A percentile compares a stretch with the other conserved stretches of the same genome.
Evolutionary conservation across 257 asterid species (phyloP).

Genomic region (Nicotiana tomentosiformis): DNA sequence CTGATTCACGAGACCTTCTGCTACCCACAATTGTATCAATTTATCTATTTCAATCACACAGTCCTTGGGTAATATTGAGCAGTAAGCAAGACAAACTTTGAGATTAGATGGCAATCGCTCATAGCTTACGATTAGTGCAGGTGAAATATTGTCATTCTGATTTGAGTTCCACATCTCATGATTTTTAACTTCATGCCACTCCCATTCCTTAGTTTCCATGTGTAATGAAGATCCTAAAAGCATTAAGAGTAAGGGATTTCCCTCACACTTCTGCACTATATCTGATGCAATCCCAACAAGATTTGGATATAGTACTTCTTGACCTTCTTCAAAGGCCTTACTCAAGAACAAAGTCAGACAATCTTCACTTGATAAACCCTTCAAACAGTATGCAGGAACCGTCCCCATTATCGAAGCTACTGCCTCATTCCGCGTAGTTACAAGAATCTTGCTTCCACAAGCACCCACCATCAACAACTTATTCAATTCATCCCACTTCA

Average conservation of each 20-base stretch:
- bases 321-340: background rate
- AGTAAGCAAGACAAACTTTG: conserved; percentile 3
- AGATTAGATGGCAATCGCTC: background rate
- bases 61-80: background rate
- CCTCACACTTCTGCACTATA: conserved; percentile 2
- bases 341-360: conserved; percentile 4
- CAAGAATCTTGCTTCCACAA: conserved; percentile 19
- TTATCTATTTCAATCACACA: background rate
- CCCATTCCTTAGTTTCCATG: background rate
- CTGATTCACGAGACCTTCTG: background rate
- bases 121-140: background rate
- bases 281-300: background rate
- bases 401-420: conserved; percentile 19
- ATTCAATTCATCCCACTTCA: conserved; percentile 21
- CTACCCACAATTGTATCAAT: background rate
- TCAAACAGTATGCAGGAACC: background rate
- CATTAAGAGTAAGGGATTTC: conserved; percentile 6
- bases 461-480: conserved; percentile 17
- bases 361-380: background rate
- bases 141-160: background rate
- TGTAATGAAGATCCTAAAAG: conserved; percentile 2
- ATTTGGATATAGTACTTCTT: background rate
- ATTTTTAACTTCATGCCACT: background rate
- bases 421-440: conserved; percentile 13
- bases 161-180: background rate